phyloP scores from a whole-genome alignment of 768 basidiomycete species.

The Tulasnella sp. region DNA sequence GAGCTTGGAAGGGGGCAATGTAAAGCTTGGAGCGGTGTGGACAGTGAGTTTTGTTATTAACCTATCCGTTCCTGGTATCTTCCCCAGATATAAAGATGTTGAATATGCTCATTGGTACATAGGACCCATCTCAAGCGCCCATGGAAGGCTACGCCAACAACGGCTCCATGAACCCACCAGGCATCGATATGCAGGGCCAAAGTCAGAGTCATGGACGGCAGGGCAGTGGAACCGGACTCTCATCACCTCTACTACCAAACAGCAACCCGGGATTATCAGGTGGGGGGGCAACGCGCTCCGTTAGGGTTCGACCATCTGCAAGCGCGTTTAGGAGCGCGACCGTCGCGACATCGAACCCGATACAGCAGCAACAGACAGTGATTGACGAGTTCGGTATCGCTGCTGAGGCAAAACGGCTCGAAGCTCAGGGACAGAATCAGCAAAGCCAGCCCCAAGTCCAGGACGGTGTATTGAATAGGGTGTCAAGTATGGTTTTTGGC shows the following conservation, averaged over 20 bases:
- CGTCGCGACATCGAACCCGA: background rate
- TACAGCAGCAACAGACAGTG: background rate
- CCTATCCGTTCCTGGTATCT: background rate
- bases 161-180: too few species aligned
- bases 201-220: too few species aligned
- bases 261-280: background rate
- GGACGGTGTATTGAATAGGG: background rate
- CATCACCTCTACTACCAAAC: too few species aligned
- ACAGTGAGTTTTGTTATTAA: background rate
- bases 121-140: background rate
- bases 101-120: too few species aligned
- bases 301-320: constrained; percentile 4
- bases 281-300: background rate
- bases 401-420: background rate
- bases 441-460: background rate
- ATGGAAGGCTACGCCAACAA: too few species aligned
- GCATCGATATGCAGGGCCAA: too few species aligned
- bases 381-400: constrained; percentile 1
- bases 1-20: background rate
- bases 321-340: constrained; percentile 7
- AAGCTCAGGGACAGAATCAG: background rate
- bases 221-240: too few species aligned
- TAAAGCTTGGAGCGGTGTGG: background rate
- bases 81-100: too few species aligned
- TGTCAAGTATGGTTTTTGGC: background rate